Percentiles rank a stretch among this genome's conserved stretches.
Conservation (phyloP, 1,284 basidiomycete species). For the Moesziomyces sp. region DNA sequence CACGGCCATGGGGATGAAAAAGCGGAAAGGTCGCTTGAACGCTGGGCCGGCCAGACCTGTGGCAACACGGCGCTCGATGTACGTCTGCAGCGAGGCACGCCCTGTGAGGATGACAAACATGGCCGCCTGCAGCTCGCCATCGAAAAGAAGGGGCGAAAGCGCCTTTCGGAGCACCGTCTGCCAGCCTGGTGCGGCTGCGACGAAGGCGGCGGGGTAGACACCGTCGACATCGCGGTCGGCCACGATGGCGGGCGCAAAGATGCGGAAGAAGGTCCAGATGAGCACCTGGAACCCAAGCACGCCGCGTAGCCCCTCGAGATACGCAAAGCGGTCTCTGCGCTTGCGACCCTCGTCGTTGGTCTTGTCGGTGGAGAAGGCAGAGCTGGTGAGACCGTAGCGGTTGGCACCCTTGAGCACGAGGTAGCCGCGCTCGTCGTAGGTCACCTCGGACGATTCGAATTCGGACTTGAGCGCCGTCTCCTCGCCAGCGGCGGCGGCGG, state of each 20-base stretch:
- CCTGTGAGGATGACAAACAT: conserved; percentile 55
- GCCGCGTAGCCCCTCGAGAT: conserved; percentile 51
- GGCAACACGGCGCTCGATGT: conserved; percentile 46
- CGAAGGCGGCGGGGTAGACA: conserved; percentile 41
- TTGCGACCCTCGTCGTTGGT: conserved; percentile 37
- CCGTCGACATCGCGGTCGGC: conserved; percentile 46
- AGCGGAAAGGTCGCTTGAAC: conserved; percentile 54
- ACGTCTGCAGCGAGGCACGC: conserved; percentile 46
- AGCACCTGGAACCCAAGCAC: conserved; percentile 51
- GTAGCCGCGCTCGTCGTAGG: conserved; percentile 36
- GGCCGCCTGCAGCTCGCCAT: conserved; percentile 48
- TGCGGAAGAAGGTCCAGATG: conserved; percentile 56
- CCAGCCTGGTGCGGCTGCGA: conserved; percentile 29
- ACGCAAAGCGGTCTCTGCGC: conserved; percentile 15
- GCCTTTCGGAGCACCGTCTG: conserved; percentile 49
- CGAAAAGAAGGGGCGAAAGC: conserved; percentile 48
- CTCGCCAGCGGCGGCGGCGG: background rate
- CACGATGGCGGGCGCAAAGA: conserved; percentile 57
- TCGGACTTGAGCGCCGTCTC: conserved; percentile 14
- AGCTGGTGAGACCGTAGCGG: conserved; percentile 30
- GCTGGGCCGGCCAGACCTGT: conserved; percentile 46
- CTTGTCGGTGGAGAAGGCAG: conserved; percentile 20
- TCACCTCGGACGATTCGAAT: conserved; percentile 4
- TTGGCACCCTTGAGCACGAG: conserved; percentile 25
- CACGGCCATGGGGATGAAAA: conserved; percentile 47